Base-by-base conservation (phyloP, 2,329 filamentous ascomycete genomes). In the Aspergillus sp. region DNA sequence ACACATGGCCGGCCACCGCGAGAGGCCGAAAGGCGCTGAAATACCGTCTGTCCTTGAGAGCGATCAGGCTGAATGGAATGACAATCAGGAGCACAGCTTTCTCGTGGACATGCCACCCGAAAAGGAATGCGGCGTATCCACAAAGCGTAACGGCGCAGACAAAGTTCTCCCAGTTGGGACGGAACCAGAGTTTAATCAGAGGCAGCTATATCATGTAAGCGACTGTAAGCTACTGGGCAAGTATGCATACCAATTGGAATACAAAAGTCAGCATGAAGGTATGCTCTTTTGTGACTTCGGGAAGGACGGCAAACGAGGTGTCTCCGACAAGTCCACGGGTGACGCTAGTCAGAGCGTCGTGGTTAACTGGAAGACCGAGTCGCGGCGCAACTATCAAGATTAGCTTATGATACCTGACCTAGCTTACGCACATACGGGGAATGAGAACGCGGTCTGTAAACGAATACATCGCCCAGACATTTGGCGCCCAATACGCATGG, bases 91-190 rank as follows among this genome's bases (percentile, higher is more conserved):
- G 72, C 36, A 98, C 83, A 1, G 91, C 91, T 61, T 98, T 98
- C 56, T 98, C 91, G 51, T 98, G 91, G 6, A 98, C 91, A 53
- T 98, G 91, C 86, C 89, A 98, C 35, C 91, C 89, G 48, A 96
- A 96, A 7, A 98, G 71, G 64, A 98, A 98, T 0, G 89, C 95
- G 0, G 89, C 83, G 54, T 95, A 98, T 37, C 85, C 91, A 52
- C 91, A 96, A 11, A 96, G 75, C 0, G 89, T 95, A 27, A 94
- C 74, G 1, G 86, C 81, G 3, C 86, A 86, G 26, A 96, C 74
- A 54, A 98, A 96, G 35, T 75, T 82, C 41, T 93, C 82, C 84
- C 86, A 94, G 1, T 76, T 85, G 2, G 86, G 86, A 31, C 73
- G 69, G 28, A 75, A 53, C 64, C 94, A 93, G 24, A 96, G 75